phyloP scores from a whole-genome alignment of 139 green algal genomes.

The Ulvella scutata region DNA sequence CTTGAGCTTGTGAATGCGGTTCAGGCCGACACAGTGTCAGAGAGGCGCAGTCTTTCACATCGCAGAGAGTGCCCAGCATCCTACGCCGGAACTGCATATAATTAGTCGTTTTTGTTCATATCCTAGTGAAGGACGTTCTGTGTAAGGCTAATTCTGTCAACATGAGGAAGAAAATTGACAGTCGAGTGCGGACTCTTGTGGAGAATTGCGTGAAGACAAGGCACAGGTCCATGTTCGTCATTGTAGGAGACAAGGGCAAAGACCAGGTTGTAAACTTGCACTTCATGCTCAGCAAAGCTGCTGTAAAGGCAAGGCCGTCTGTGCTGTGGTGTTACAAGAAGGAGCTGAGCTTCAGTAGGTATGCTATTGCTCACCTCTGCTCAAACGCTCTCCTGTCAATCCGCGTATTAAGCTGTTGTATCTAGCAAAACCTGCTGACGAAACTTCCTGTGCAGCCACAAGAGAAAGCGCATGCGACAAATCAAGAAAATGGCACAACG shows the following conservation, averaged over 20 bases:
- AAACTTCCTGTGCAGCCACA: conserved; percentile 42
- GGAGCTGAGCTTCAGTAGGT: conserved; percentile 87
- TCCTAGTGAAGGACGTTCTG: too few relatives aligned
- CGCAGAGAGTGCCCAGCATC: too few relatives aligned
- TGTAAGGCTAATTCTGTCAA: conserved; percentile 1
- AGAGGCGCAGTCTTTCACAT: too few relatives aligned
- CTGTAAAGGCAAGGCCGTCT: conserved; percentile 80
- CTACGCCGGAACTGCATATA: too few relatives aligned
- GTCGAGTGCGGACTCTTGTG: conserved; percentile 85
- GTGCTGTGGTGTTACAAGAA: conserved; percentile 99
- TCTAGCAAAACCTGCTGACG: not conserved
- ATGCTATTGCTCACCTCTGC: not conserved
- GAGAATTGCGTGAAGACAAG: conserved; percentile 88
- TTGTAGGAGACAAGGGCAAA: conserved; percentile 90
- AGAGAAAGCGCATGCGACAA: conserved; percentile 90
- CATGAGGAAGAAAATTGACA: conserved; percentile 98
- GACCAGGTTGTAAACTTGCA: conserved; percentile 97
- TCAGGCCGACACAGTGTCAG: too few relatives aligned
- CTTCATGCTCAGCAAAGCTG: conserved; percentile 93
- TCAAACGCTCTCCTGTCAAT: not conserved
- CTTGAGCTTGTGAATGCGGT: too few relatives aligned
- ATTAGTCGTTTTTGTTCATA: too few relatives aligned
- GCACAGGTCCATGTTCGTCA: conserved; percentile 83
- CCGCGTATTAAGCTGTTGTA: not conserved
- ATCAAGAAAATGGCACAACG: conserved; percentile 90